Conservation (phyloP, 2,329 filamentous ascomycete genomes). For the Macrophomina tecta region DNA sequence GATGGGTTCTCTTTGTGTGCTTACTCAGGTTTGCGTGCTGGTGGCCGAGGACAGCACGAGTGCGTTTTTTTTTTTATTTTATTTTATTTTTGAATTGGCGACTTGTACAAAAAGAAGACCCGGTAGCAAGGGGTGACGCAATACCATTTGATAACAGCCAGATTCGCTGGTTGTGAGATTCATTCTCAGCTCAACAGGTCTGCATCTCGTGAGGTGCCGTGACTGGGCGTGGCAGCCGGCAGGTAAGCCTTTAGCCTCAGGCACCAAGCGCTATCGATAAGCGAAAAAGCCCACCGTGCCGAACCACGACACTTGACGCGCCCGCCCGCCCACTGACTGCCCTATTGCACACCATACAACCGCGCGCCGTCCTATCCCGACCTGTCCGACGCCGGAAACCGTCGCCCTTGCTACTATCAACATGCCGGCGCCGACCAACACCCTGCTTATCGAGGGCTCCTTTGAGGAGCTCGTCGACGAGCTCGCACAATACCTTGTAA, state of each 20-base stretch:
- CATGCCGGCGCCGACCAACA: conserved; percentile 67
- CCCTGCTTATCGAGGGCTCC: conserved; percentile 81
- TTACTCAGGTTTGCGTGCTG: not conserved
- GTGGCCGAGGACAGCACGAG: not conserved
- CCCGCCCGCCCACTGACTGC: conserved; percentile 21
- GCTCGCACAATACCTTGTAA: conserved; percentile 83
- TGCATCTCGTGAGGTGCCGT: too few species aligned
- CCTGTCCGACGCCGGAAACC: conserved; percentile 22
- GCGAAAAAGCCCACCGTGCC: conserved; percentile 28
- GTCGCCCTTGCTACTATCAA: conserved; percentile 31
- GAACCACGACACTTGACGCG: conserved; percentile 27
- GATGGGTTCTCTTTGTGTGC: not conserved
- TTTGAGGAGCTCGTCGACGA: conserved; percentile 94
- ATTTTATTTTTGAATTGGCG: conserved; percentile 16
- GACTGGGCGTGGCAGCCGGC: too few species aligned
- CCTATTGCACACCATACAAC: conserved; percentile 22
- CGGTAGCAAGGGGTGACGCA: not conserved
- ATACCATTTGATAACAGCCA: conserved; percentile 13
- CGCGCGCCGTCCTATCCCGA: conserved; percentile 17
- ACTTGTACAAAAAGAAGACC: conserved; percentile 18
- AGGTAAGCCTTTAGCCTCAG: not conserved
- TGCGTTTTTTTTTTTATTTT: conserved; percentile 5
- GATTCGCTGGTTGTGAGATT: not conserved
- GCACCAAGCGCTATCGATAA: conserved; percentile 24
- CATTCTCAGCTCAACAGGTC: not conserved